Percentiles rank a stretch among this genome's conserved stretches.
phyloP scores from a whole-genome alignment of 2,329 filamentous ascomycete species.

The Fusarium sp. region DNA sequence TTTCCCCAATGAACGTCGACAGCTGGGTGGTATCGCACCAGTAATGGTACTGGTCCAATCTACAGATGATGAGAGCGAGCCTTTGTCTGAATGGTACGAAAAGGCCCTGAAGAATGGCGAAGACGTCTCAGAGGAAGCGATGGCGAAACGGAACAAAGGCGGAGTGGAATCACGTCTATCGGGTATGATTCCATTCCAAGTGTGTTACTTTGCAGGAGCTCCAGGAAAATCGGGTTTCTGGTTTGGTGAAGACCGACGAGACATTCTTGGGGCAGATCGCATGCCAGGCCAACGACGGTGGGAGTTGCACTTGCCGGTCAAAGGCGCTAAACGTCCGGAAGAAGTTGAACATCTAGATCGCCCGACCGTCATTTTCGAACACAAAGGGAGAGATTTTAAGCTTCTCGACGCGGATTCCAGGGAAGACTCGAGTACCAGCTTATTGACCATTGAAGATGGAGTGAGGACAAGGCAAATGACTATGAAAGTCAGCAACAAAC shows the following conservation, averaged over 20 bases:
- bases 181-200: conserved; percentile 45
- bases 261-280: conserved; percentile 45
- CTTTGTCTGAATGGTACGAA: conserved; percentile 15
- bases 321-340: conserved; percentile 1
- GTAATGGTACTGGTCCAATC: conserved; percentile 37
- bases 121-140: conserved; percentile 32
- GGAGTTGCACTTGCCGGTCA: conserved; percentile 35
- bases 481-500: conserved; percentile 23
- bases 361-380: conserved; percentile 36
- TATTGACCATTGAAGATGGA: conserved; percentile 26
- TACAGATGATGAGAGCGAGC: conserved; percentile 15
- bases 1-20: conserved; percentile 38
- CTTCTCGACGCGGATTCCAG: conserved; percentile 35
- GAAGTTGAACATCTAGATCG: conserved; percentile 17
- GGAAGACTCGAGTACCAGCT: conserved; percentile 27
- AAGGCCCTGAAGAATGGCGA: conserved; percentile 18
- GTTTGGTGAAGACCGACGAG: conserved; percentile 46
- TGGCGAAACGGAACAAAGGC: conserved; percentile 31
- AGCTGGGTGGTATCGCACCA: conserved; percentile 44
- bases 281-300: conserved; percentile 45
- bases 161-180: conserved; percentile 37
- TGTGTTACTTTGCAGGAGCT: conserved; percentile 41
- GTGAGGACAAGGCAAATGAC: conserved; percentile 1
- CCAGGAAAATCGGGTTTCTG: conserved; percentile 36
- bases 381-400: conserved; percentile 14